Conservation (phyloP, 495 filamentous ascomycete genomes). For the Lepraria neglecta region DNA sequence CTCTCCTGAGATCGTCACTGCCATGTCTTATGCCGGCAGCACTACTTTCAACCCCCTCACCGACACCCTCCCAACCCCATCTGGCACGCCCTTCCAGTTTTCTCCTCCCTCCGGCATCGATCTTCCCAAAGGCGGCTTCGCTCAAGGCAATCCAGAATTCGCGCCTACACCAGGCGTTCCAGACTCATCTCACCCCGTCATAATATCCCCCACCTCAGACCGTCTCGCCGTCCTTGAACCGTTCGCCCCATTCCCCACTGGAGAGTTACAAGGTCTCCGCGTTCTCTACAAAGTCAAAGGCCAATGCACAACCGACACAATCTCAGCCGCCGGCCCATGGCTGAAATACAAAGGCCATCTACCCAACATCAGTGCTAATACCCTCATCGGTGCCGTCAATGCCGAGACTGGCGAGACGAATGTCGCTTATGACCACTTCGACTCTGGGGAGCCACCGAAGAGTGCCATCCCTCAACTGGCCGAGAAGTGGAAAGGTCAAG, state of each 20-base stretch:
- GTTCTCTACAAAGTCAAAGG: slow-evolving; percentile 94
- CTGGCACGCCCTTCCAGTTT: slow-evolving; percentile 79
- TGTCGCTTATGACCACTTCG: slow-evolving; percentile 65
- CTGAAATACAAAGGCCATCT: slow-evolving; percentile 98
- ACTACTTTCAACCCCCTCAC: slow-evolving; percentile 97
- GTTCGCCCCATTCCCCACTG: slow-evolving; percentile 73
- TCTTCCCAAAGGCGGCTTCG: slow-evolving; percentile 73
- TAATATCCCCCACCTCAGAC: slow-evolving; percentile 75
- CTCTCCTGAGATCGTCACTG: slow-evolving; percentile 91
- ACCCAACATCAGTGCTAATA: slow-evolving; percentile 95
- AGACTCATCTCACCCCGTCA: slow-evolving; percentile 56
- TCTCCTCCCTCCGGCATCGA: slow-evolving; percentile 69
- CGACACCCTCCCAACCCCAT: slow-evolving; percentile 74
- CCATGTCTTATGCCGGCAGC: slow-evolving; percentile 83
- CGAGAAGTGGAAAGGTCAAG: slow-evolving; percentile 65
- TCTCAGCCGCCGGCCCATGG: slow-evolving; percentile 95
- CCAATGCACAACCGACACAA: slow-evolving; percentile 95
- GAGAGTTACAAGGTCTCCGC: slow-evolving; percentile 63
- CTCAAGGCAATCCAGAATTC: slow-evolving; percentile 67
- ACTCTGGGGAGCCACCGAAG: slow-evolving; percentile 20
- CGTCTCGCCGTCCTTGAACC: slow-evolving; percentile 88
- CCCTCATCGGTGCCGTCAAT: slow-evolving; percentile 88
- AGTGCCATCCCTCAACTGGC: slow-evolving; percentile 79
- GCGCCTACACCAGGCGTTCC: slow-evolving; percentile 64
- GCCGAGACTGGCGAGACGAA: slow-evolving; percentile 89